Percentiles rank a stretch among this genome's conserved stretches.
phyloP scores from a whole-genome alignment of 2,329 filamentous ascomycete species.

The Lecanosticta acicola region DNA sequence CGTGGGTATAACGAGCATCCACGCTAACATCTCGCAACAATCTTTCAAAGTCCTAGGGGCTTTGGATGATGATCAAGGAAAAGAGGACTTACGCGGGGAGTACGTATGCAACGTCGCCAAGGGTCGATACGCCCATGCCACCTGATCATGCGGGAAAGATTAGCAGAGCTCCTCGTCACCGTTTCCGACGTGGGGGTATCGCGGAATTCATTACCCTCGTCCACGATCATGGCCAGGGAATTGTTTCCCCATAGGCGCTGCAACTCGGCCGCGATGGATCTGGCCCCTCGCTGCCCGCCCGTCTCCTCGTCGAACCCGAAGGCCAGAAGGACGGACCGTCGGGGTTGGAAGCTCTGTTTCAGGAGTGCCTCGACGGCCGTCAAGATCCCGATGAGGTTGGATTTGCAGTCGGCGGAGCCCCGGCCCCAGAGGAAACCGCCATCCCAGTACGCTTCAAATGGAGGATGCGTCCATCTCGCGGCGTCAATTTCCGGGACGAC shows the following conservation, averaged over 20 bases:
- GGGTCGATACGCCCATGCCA: slow-evolving; percentile 38
- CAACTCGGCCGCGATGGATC: slow-evolving; percentile 40
- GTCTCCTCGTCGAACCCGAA: slow-evolving; percentile 27
- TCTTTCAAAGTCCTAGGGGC: no score
- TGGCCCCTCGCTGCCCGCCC: slow-evolving; percentile 48
- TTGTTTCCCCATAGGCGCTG: background rate
- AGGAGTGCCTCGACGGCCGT: slow-evolving; percentile 54
- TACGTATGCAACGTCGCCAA: slow-evolving; percentile 48
- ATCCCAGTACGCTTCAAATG: slow-evolving; percentile 55
- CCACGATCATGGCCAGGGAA: background rate
- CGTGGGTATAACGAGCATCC: no score
- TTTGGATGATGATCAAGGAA: no score
- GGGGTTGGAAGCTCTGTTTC: slow-evolving; percentile 47
- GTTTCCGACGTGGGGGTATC: background rate
- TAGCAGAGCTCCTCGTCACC: background rate
- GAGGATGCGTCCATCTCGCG: slow-evolving; percentile 56
- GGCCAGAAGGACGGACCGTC: slow-evolving; percentile 38
- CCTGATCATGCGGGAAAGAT: slow-evolving; percentile 22
- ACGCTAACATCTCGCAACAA: no score
- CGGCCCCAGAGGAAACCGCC: slow-evolving; percentile 58
- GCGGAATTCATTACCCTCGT: slow-evolving; percentile 39
- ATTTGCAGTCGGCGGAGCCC: slow-evolving; percentile 57
- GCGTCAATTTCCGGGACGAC: slow-evolving; percentile 55
- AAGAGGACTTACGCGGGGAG: slow-evolving; percentile 36
- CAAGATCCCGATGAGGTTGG: slow-evolving; percentile 53